Conservation (phyloP, 2,329 filamentous ascomycete species). For the Grosmannia huntii region DNA sequence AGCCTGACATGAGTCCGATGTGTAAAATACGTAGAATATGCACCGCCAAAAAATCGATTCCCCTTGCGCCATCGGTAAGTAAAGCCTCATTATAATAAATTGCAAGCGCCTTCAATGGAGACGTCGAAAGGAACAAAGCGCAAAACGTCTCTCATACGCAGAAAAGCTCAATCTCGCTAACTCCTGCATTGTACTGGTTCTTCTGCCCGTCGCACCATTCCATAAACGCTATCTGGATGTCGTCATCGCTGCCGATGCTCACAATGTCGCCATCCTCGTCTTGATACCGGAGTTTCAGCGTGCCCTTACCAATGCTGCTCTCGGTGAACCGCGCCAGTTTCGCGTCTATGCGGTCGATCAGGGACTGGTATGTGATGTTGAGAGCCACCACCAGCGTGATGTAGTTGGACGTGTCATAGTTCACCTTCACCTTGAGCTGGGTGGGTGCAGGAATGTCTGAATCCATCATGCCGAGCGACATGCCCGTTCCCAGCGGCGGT, state of each 20-base stretch:
- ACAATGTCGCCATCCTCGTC: conserved; percentile 91
- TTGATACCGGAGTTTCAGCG: conserved; percentile 76
- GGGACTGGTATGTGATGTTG: conserved; percentile 85
- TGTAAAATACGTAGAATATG: background rate
- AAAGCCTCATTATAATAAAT: background rate
- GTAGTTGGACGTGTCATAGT: conserved; percentile 73
- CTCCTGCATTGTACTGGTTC: conserved; percentile 48
- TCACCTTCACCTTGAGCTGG: conserved; percentile 92
- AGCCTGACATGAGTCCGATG: background rate
- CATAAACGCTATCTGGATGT: conserved; percentile 89
- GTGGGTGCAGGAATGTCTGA: conserved; percentile 43
- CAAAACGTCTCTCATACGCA: conserved; percentile 40
- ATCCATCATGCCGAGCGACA: conserved; percentile 18
- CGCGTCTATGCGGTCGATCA: conserved; percentile 91
- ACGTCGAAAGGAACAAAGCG: background rate
- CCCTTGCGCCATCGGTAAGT: background rate
- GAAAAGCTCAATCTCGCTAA: conserved; percentile 84
- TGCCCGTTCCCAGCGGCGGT: conserved; percentile 24
- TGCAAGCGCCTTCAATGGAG: background rate
- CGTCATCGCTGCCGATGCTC: conserved; percentile 88
- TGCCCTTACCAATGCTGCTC: conserved; percentile 69
- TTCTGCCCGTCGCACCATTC: conserved; percentile 70
- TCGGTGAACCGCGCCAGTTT: conserved; percentile 81
- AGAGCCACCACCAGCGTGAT: conserved; percentile 92
- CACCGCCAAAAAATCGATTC: background rate